These are phyloP conservation scores for Tanacetum coccineum DNA, from an alignment of 129 eudicot genomes.

Conservation along the genomic window DNA sequence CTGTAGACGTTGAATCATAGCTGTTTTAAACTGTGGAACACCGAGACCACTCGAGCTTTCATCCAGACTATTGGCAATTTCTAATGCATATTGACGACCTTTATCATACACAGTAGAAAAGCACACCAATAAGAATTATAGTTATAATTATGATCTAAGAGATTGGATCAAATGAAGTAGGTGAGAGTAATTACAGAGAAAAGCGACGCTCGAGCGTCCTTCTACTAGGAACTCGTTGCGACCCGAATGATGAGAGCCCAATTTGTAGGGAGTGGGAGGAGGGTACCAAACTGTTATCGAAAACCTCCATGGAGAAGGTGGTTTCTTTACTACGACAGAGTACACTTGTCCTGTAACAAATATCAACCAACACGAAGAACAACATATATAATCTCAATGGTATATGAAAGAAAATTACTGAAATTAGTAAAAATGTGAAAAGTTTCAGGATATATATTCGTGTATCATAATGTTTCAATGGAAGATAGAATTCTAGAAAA, in stretches of 20 bases:
- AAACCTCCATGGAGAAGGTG: slow-evolving; percentile 83
- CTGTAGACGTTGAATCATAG: slow-evolving; percentile 81
- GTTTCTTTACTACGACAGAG: slow-evolving; percentile 35
- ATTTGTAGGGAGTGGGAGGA: slow-evolving; percentile 85
- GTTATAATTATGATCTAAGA: background rate
- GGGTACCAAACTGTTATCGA: slow-evolving; percentile 90
- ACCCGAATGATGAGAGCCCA: slow-evolving; percentile 93
- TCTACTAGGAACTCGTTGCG: slow-evolving; percentile 68
- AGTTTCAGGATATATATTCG: background rate
- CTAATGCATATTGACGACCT: slow-evolving; percentile 95
- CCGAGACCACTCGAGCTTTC: slow-evolving; percentile 86
- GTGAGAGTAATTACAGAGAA: slow-evolving; percentile 53
- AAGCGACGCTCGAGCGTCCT: slow-evolving; percentile 96
- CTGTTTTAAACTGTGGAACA: slow-evolving; percentile 85
- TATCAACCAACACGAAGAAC: background rate
- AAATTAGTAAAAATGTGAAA: background rate
- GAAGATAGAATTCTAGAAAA: slow-evolving; percentile 5
- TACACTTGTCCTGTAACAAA: slow-evolving; percentile 12
- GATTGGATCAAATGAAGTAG: slow-evolving; percentile 11
- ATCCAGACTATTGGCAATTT: slow-evolving; percentile 93
- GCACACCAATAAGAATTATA: background rate
- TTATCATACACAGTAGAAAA: background rate
- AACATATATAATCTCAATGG: background rate
- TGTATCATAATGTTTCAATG: background rate
- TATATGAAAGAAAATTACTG: background rate